These are phyloP conservation scores for Wickerhamiella parazyma DNA, from an alignment of 805 yeast species.

Conservation along the genomic window DNA sequence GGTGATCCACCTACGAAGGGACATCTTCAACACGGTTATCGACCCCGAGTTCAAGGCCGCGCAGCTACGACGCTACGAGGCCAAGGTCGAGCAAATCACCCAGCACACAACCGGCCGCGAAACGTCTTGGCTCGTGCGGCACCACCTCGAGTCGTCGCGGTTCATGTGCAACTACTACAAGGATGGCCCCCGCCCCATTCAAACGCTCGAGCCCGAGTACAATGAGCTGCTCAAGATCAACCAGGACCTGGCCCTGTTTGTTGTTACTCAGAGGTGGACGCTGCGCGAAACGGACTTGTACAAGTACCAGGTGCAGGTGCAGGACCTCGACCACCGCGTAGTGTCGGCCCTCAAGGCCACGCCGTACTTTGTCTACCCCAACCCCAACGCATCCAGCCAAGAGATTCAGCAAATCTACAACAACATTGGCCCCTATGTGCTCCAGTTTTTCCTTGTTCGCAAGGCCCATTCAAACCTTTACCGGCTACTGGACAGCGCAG, in stretches of 20 bases:
- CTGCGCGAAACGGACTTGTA: slow-evolving; percentile 90
- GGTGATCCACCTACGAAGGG: slow-evolving; percentile 19
- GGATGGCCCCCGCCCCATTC: slow-evolving; percentile 28
- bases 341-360: neutral
- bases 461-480: slow-evolving; percentile 85
- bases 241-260: slow-evolving; percentile 61
- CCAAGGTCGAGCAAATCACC: slow-evolving; percentile 11
- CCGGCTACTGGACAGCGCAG: slow-evolving; percentile 77
- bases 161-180: slow-evolving; percentile 12
- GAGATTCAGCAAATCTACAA: neutral
- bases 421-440: slow-evolving; percentile 1
- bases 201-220: slow-evolving; percentile 46
- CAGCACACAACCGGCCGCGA: neutral
- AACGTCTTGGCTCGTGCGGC: neutral
- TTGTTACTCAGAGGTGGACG: slow-evolving; percentile 95
- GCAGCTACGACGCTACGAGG: slow-evolving; percentile 7
- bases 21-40: slow-evolving; percentile 12
- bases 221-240: slow-evolving; percentile 51
- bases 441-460: slow-evolving; percentile 54
- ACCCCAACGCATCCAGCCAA: neutral
- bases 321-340: slow-evolving; percentile 40
- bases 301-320: slow-evolving; percentile 61
- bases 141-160: slow-evolving; percentile 13
- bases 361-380: slow-evolving; percentile 5
- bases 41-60: slow-evolving; percentile 7